Base-by-base conservation (phyloP, 2,329 filamentous ascomycete genomes). In the Botryotinia globosa region DNA sequence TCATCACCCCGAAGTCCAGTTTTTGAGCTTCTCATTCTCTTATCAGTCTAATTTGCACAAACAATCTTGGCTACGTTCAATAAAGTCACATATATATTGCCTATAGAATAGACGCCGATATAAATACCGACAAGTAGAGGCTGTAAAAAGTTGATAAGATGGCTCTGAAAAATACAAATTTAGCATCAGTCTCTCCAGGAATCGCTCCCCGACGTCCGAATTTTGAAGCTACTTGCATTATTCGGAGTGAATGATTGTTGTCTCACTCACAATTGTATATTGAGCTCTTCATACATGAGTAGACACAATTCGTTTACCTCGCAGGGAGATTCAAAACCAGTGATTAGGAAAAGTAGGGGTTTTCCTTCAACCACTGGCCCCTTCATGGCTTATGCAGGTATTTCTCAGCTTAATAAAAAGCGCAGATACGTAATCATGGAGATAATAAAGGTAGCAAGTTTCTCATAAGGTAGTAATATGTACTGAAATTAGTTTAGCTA, bases 241-340 rank as follows among this genome's bases (percentile, higher is more conserved):
- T n/a, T 51, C 25, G 2, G 5, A 51, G 25, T 51, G 10, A 5
- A 51, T 14, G 0, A n/a, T n/a, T n/a, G 4, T 25, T 51, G 12
- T 25, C 12, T 51, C 25, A 7, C 14, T 51, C 5, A 16, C 14
- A 54, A 0, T 54, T 16, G 48, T n/a, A 16, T 5, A 54, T 14
- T n/a, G 2, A n/a, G 25, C 48, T 16, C 6, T 54, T n/a, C 48
- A 54, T 54, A 7, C 25, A 8, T 51, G 45, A 25, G 10, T 14
- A 14, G 5, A 25, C 2, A 4, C 48, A 7, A 3, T 7, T 16
- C n/a, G 2, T 6, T 14, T n/a, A n/a, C 25, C 1, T 16, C 48
- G 2, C 25, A 54, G 16, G 48, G 12, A 54, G 48, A 54, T 12
- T 12, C 48, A 54, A n/a, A 14, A 14, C 25, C 48, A 54, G n/a